Base-by-base conservation (phyloP, 805 yeast species). In the Hemisphaericaspora nanyangensis region DNA sequence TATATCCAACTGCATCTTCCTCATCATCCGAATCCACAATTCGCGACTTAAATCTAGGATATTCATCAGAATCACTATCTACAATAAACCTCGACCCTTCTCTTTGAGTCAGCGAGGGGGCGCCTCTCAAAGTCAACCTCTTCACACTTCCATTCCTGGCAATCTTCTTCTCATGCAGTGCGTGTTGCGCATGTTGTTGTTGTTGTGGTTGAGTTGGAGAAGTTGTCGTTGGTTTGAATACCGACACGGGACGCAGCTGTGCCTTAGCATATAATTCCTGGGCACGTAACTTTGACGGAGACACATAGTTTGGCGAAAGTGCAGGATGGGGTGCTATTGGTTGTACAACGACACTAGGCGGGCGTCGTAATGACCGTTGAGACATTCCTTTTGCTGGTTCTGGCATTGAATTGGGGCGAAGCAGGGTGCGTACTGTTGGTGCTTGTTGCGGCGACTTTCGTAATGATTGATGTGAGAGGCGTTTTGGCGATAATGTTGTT, bases 1-100 rank as follows among this genome's bases (percentile, higher is more conserved):
- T 17, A 17, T 8, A 8, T 5, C 40, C 24, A 5, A 7, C 17
- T 7, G 20, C 20, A 5, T 31, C 17, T 16, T 40, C 57, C 35
- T 80, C 86, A 11, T 82, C 80, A 50, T 80, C 85, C 3, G 85
- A 79, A 52, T 82, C 88, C 5, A 65, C 68, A 45, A 80, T 74
- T 48, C 86, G 67, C 1, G 87, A 80, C 40, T 62, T 72, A 57
- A 68, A 74, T 1, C 58, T 60, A 22, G n/a, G n/a, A n/a, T n/a
- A n/a, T n/a, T 12, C 26, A 5, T 12, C 25, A 20, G 8, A 7
- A 20, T 10, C 25, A 20, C 25, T 10, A 20, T 20, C 10, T 20
- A 15, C 8, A 11, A 33, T 3, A 7, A 31, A 35, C 24, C 18
- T 27, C 3, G 35, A 16, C 6, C 29, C 37, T 7, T 31, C 29